Evolutionary conservation across 257 asterid genomes (phyloP), one percentile per base, ranked within the genome.

Genomic region (Solanum dulcamara): DNA sequence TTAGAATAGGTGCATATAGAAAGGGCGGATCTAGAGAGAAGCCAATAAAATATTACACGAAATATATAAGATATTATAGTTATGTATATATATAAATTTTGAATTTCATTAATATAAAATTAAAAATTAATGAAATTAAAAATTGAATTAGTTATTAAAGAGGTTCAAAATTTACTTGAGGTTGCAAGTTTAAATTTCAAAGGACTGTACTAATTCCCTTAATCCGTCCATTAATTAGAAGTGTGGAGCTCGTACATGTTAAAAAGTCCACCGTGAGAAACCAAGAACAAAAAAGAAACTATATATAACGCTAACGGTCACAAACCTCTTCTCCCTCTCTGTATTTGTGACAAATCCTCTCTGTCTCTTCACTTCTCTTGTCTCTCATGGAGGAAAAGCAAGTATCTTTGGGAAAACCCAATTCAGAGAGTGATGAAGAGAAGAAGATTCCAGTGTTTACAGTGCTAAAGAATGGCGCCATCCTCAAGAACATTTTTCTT

Each of bases 391-490:
- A 9, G 2, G 26, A 44, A 3, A 80, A 37, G 11, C 85, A 81
- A 59, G 85, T 59, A 81, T 38, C 33, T 4, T 38, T 7, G 38
- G 22, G 35, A 46, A 72, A 44, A 46, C 66, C 59, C 67, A 46
- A 28, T 44, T 66, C 37, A 30, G 67, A 32, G n/a, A 60, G 3
- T 37, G 85, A 51, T n/a, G 71, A 38, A 33, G 98, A 94, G 88
- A 91, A 88, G 88, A 91, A 89, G 87, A 91, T 93, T 77, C 98
- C 98, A n/a, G 95, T 95, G 18, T 90, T 95, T 84, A 90, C 97
- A 32, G 98, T 95, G 66, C 67, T 92, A 83, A 95, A 93, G 87
- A 92, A 92, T 92, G 85, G 89, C 10, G 86, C 92, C 24, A 91
- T 94, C 42, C 90, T 95, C 84, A 95, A 95, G 92, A 95, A 94